Conservation (phyloP, 108 stramenopile genomes). For the Chaetoceros tenuissimus region DNA sequence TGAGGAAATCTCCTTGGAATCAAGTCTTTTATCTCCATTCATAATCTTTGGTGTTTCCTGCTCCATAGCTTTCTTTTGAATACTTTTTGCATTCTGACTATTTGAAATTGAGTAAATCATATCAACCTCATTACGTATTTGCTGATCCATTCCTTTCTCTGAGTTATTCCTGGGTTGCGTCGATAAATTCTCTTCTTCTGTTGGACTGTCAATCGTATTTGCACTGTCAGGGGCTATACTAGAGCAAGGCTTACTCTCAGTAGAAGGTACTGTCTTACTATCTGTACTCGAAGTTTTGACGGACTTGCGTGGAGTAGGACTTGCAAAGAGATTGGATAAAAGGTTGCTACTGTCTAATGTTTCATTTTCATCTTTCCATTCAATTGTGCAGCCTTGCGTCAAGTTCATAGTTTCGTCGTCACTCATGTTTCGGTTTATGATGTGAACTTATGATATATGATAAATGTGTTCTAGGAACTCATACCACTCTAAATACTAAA, state of each 20-base stretch:
- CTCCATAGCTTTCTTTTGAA: neutral
- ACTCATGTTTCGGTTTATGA: too few species aligned
- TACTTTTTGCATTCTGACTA: constrained; percentile 1
- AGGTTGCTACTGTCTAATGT: neutral
- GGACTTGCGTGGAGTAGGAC: neutral
- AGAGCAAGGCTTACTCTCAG: neutral
- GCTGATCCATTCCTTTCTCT: neutral
- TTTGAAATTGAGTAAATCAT: neutral
- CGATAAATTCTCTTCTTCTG: too few species aligned
- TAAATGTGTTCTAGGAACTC: too few species aligned
- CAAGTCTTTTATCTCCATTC: neutral
- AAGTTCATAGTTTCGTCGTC: too few species aligned
- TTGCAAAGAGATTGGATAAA: neutral
- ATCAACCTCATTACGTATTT: neutral
- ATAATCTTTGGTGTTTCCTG: neutral
- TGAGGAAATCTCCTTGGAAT: neutral
- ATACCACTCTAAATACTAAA: too few species aligned
- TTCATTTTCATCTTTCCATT: neutral
- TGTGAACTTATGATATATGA: too few species aligned
- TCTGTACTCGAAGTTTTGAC: neutral
- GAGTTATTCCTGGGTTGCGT: neutral
- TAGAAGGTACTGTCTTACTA: neutral
- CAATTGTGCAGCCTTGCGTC: neutral
- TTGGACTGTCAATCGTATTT: too few species aligned
- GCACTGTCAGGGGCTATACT: too few species aligned